phyloP scores from a whole-genome alignment of 495 filamentous ascomycete genomes.

The Tuber brumale region DNA sequence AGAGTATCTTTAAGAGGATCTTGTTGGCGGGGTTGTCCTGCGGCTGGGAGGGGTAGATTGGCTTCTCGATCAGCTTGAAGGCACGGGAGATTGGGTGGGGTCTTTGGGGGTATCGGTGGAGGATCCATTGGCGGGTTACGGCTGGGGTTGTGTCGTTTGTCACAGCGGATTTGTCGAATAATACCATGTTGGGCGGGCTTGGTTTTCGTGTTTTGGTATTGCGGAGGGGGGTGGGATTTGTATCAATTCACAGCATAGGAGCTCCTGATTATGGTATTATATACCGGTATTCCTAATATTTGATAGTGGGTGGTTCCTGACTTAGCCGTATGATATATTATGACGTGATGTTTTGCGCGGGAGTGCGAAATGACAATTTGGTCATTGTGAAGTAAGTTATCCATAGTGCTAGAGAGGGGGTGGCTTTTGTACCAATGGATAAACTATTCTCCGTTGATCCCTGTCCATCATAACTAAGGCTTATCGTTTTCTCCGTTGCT shows the following conservation, averaged over 20 bases:
- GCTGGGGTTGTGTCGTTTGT: not conserved
- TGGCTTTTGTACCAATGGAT: not conserved
- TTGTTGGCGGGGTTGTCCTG: constrained; percentile 43
- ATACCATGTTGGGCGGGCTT: not conserved
- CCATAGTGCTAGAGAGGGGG: not conserved
- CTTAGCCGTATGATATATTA: not conserved
- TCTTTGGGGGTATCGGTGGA: constrained; percentile 49
- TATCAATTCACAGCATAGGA: not conserved
- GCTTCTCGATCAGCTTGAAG: constrained; percentile 50
- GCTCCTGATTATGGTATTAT: not conserved
- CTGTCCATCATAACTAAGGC: not conserved
- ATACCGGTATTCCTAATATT: not conserved
- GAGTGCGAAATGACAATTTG: not conserved
- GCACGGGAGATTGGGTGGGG: constrained; percentile 48
- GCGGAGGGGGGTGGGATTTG: not conserved
- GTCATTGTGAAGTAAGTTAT: not conserved
- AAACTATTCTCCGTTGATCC: not conserved
- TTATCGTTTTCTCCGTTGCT: not conserved
- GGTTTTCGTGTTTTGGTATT: not conserved
- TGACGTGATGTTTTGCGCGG: not conserved
- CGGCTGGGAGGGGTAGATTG: constrained; percentile 29
- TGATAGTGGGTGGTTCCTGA: not conserved
- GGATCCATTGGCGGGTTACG: constrained; percentile 36
- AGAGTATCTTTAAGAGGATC: constrained; percentile 59
- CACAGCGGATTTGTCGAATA: not conserved